Base-by-base conservation (phyloP, 768 basidiomycete species). In the Amanita rubescens region DNA sequence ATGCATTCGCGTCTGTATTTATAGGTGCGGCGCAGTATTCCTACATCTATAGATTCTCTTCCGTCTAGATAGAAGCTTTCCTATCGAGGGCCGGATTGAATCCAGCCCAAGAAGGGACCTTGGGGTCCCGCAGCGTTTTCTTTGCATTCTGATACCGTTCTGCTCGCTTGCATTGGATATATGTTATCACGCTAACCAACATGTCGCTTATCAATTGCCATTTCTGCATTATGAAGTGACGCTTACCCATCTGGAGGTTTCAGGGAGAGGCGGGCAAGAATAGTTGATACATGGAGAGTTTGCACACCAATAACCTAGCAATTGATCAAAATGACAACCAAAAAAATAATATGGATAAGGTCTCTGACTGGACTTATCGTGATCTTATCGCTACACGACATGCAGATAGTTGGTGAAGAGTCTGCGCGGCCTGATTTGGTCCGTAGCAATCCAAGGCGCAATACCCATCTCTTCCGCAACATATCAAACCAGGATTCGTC, bases 301-400 rank as follows among this genome's bases (percentile, higher is more conserved):
- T n/a, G n/a, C n/a, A n/a, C n/a, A n/a, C n/a, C n/a, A n/a, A n/a
- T n/a, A n/a, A n/a, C n/a, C n/a, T n/a, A n/a, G n/a, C n/a, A n/a
- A n/a, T n/a, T n/a, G n/a, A n/a, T n/a, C n/a, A n/a, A n/a, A n/a
- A n/a, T n/a, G n/a, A n/a, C n/a, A n/a, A n/a, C n/a, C n/a, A n/a
- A n/a, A n/a, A n/a, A n/a, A n/a, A n/a, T n/a, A n/a, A n/a, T n/a
- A n/a, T n/a, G n/a, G n/a, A n/a, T n/a, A n/a, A n/a, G n/a, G n/a
- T n/a, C n/a, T n/a, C n/a, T n/a, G n/a, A n/a, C n/a, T n/a, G n/a
- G n/a, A n/a, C n/a, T n/a, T n/a, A n/a, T n/a, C 0, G 92, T 91
- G 38, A 98, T 85, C 68, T 98, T 98, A 65, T 98, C 94, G 59
- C 88, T 91, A 69, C 94, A 98, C 0, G 93, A 91, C 85, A 96